A percentile compares a stretch with the other conserved stretches of the same genome.
Evolutionary conservation across 805 yeast genomes (phyloP).

Genomic region (Ogataea pini): DNA sequence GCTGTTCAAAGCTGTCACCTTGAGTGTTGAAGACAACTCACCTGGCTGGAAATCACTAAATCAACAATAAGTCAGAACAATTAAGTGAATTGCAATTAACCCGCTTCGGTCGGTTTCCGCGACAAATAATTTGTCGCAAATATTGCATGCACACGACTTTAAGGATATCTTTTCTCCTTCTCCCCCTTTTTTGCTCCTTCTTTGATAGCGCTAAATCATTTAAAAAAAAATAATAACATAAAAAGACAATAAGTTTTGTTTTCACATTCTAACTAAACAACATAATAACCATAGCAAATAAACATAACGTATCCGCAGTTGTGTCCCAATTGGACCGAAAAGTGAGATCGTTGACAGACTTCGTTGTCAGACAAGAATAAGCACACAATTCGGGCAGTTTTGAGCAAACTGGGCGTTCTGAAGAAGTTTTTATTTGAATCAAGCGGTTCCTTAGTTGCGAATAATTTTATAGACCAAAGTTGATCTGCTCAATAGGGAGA

Average conservation of each 20-base stretch:
- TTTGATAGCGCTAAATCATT: not conserved
- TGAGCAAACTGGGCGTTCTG: not conserved
- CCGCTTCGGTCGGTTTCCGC: too few species aligned
- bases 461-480: constrained; percentile 2
- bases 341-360: not conserved
- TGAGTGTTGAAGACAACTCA: too few species aligned
- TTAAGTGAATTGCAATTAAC: too few species aligned
- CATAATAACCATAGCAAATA: not conserved
- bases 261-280: not conserved
- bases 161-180: not conserved
- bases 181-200: too few species aligned
- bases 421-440: not conserved
- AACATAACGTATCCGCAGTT: not conserved
- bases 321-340: not conserved
- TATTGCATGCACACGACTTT: not conserved
- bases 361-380: not conserved
- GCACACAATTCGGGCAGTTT: not conserved
- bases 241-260: constrained; percentile 4
- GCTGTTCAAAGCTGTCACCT: too few species aligned
- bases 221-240: not conserved
- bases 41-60: too few species aligned
- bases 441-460: constrained; percentile 7
- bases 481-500: not conserved
- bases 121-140: not conserved
- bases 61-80: too few species aligned